These are phyloP conservation scores for Cutaneotrichosporon cutaneum DNA, from an alignment of 1,284 basidiomycete genomes.

Conservation along the genomic window DNA sequence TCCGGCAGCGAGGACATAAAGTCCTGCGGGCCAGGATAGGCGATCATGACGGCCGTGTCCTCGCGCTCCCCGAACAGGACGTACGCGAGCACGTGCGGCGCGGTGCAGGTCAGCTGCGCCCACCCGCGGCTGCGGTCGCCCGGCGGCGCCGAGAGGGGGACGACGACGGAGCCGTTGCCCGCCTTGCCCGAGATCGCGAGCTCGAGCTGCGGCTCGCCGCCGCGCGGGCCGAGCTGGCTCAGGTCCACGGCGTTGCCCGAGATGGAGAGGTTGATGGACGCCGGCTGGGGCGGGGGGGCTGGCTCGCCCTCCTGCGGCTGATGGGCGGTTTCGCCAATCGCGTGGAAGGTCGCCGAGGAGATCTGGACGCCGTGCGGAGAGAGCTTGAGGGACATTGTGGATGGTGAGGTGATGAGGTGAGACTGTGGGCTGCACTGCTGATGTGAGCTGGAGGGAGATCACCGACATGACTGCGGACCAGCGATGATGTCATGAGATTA, in stretches of 20 bases:
- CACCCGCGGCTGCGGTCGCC: slow-evolving; percentile 19
- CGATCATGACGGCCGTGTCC: slow-evolving; percentile 26
- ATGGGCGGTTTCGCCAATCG: background rate
- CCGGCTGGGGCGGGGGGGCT: background rate
- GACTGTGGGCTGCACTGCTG: background rate
- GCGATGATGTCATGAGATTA: no score
- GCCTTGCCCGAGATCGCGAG: background rate
- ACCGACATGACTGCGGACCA: no score
- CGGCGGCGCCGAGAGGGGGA: slow-evolving; percentile 10
- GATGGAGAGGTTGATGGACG: background rate
- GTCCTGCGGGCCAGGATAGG: slow-evolving; percentile 23
- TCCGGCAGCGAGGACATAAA: slow-evolving; percentile 60
- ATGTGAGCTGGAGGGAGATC: no score
- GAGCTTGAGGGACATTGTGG: background rate
- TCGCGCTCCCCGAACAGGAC: slow-evolving; percentile 9
- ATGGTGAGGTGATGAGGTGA: background rate
- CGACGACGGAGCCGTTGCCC: slow-evolving; percentile 4
- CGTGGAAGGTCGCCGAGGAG: background rate
- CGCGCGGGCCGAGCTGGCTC: slow-evolving; percentile 10
- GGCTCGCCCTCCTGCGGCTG: background rate
- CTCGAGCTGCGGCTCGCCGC: slow-evolving; percentile 15
- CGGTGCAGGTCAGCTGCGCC: slow-evolving; percentile 9
- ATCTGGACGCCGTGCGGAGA: background rate
- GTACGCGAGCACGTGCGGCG: slow-evolving; percentile 12
- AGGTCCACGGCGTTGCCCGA: slow-evolving; percentile 9